Base-by-base conservation (phyloP, 768 basidiomycete genomes). In the Rubroboletus satanas region DNA sequence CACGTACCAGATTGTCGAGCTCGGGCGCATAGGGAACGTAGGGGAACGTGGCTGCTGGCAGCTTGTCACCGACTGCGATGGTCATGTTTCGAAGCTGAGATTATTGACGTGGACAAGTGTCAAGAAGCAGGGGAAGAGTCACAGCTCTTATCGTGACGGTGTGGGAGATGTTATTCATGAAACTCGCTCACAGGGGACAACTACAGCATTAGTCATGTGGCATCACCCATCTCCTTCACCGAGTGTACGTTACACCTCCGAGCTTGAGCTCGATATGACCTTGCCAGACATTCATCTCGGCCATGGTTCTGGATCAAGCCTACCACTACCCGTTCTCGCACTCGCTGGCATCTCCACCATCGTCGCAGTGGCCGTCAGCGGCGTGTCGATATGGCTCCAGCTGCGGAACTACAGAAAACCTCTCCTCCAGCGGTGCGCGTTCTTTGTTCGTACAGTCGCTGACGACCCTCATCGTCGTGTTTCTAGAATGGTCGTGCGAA, bases 371-470 rank as follows among this genome's bases (percentile, higher is more conserved):
- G 56, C 81, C 2, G 81, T 94, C 23, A 88, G 89, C 10, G 77
- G 80, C 21, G 77, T 81, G 65, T 90, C 89, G 3, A 92, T 96
- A 58, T 81, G 79, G 62, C 76, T 90, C 4, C 93, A 95, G 53
- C 75, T 95, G 53, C 85, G 88, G 69, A 93, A 90, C 68, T 96
- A 96, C 65, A 76, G 91, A 54, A 88, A 91, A 69, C 90, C 91
- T 7, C 68, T 80, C 9, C 68, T 93, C 26, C 93, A 93, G 74
- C 77, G 91, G 90, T 92, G 50, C 57, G 54, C 45, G 2, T 43
- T 14, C 18, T 28, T 18, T 14, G 18, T 12, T 47, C 37, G 11
- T n/a, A 9, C 39, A 3, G 3, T 15, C 43, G 2, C 21, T 38
- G 4, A 14, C 39, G 6, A 21, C 29, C 74, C 62, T 50, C 33